Percentiles rank a stretch among this genome's conserved stretches.
These are phyloP conservation scores for Mikania micrantha DNA, from an alignment of 129 eudicot species.

Conservation along the genomic window DNA sequence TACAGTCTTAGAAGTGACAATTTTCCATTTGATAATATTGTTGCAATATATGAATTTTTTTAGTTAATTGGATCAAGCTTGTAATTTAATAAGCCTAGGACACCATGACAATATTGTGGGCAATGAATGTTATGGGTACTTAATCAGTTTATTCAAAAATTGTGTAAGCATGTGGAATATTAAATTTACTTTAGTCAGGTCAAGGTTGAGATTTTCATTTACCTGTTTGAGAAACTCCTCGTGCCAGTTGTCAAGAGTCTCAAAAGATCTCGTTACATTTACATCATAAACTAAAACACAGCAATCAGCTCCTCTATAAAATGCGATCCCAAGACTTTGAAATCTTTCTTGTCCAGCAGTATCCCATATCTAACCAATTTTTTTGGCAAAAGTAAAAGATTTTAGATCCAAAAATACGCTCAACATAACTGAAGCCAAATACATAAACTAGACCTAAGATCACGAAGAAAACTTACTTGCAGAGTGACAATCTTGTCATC, in stretches of 20 bases:
- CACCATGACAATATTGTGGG: background rate
- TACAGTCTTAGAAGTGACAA: background rate
- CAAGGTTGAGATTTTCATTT: background rate
- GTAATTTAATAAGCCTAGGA: background rate
- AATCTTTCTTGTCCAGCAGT: conserved; percentile 95
- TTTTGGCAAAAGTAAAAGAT: background rate
- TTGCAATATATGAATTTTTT: background rate
- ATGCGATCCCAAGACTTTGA: conserved; percentile 94
- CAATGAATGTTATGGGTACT: background rate
- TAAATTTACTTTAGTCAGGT: background rate
- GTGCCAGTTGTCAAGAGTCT: conserved; percentile 81
- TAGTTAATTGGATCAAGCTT: background rate
- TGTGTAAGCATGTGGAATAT: background rate
- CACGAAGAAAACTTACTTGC: conserved; percentile 39
- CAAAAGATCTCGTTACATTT: conserved; percentile 73
- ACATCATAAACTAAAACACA: conserved; percentile 89
- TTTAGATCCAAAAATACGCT: background rate
- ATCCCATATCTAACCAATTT: conserved; percentile 66
- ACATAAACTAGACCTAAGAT: background rate
- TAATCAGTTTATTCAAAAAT: no score
- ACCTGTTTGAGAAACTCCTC: conserved; percentile 91
- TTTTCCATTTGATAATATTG: background rate
- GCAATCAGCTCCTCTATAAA: conserved; percentile 91
- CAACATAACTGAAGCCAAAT: background rate
- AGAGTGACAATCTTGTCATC: conserved; percentile 78